Base-by-base conservation (phyloP, 306 rosid species). In the Vachellia collinsii region DNA sequence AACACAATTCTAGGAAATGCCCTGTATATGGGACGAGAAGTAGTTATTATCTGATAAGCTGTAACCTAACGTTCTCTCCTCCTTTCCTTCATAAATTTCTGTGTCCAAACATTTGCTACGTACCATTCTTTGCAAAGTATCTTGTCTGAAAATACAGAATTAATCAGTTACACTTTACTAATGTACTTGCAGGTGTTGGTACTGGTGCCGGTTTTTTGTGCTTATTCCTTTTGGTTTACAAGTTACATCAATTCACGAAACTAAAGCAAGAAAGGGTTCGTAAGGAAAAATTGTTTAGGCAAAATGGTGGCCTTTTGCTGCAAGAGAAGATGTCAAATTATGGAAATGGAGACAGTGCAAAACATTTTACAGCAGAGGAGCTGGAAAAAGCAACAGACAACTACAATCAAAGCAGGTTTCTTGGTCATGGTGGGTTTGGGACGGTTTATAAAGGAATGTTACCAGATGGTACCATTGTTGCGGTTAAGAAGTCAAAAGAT, bases 311-410 rank as follows among this genome's bases (percentile, higher is more conserved):
- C 36, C 34, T 20, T 8, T 23, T 58, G 65, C 65, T 22, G 36
- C 13, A 58, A 58, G 65, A 58, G 59, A 85, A 85, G 63, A 34
- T 81, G 9, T 81, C 88, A 59, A 72, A 67, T 4, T 67, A 5
- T 9, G 86, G 85, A 11, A 85, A 67, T 67, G 74, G 80, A 53
- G 84, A 86, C 23, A 83, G 47, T 76, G 81, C 82, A 72, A 89
- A 84, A 41, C 80, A 85, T 19, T 91, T 85, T 20, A 72, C 86
- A 0, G 83, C 82, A 6, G 86, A 88, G 70, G 93, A 91, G 77
- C 72, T 91, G 14, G 54, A 86, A 50, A 79, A 85, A 22, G 37
- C 65, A 22, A 58, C 65, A 22, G 65, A 58, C 23, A 58, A 23
- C 36, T 58, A 22, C 16, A 58, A 58, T 58, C 65, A 58, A 22